A percentile compares a stretch with the other conserved stretches of the same genome.
Conservation (phyloP, 768 basidiomycete genomes). For the Lepiota brunneoincarnata region DNA sequence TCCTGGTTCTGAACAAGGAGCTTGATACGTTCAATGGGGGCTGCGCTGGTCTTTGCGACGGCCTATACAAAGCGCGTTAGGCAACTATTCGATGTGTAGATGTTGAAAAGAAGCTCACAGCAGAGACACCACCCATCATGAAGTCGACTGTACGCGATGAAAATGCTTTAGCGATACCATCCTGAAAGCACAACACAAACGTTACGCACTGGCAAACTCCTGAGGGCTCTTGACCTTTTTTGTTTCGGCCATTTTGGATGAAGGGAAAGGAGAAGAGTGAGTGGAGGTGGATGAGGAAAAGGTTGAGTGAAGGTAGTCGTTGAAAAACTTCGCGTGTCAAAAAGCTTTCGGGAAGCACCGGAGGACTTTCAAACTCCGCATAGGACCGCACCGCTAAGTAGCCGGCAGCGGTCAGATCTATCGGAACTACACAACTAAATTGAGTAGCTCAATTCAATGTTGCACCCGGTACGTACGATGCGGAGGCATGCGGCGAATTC, state of each 20-base stretch:
- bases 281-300: constrained; percentile 44
- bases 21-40: constrained; percentile 99
- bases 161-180: constrained; percentile 11
- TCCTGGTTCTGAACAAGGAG: constrained; percentile 98
- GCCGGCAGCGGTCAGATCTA: background rate
- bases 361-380: constrained; percentile 43
- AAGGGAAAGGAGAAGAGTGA: constrained; percentile 35
- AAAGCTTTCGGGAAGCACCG: constrained; percentile 48
- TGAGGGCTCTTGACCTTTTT: constrained; percentile 87
- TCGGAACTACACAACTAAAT: background rate
- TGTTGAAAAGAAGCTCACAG: constrained; percentile 46
- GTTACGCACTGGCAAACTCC: constrained; percentile 79
- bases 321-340: constrained; percentile 49
- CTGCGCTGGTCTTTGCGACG: constrained; percentile 97
- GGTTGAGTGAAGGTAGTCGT: constrained; percentile 20
- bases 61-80: constrained; percentile 52
- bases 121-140: constrained; percentile 95
- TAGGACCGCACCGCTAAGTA: constrained; percentile 16
- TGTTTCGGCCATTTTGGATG: constrained; percentile 73
- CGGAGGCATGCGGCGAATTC: background rate
- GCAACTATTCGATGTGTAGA: constrained; percentile 4
- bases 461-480: background rate
- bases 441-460: constrained; percentile 1
- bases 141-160: constrained; percentile 67
- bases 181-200: constrained; percentile 14